Conservation (phyloP, 139 green algal genomes). For the Coelastrella sp. region DNA sequence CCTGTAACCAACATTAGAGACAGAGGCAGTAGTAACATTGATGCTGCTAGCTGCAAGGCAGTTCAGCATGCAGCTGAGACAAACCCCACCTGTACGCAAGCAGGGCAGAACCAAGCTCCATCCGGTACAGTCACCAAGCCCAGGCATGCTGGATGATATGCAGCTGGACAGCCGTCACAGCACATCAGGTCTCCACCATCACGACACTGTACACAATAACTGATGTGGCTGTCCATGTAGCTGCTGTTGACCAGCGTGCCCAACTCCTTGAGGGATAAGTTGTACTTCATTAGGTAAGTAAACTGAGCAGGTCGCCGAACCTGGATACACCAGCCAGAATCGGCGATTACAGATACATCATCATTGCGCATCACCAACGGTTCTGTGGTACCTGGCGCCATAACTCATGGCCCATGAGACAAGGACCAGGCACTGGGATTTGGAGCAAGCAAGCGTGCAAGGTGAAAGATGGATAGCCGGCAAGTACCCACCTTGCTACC, state of each 20-base stretch:
- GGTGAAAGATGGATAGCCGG: background rate
- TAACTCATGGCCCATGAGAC: no score
- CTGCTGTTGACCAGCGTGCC: slow-evolving; percentile 54
- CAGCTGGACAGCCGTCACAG: slow-evolving; percentile 64
- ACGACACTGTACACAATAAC: slow-evolving; percentile 65
- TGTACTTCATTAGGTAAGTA: slow-evolving; percentile 44
- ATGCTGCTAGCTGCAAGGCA: no score
- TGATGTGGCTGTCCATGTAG: slow-evolving; percentile 64
- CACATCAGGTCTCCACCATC: slow-evolving; percentile 66
- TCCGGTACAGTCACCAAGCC: slow-evolving; percentile 44
- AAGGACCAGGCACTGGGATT: no score
- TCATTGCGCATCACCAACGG: background rate
- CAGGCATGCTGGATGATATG: slow-evolving; percentile 65
- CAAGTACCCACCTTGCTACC: slow-evolving; percentile 19
- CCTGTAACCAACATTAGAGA: background rate
- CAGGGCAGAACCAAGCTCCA: background rate
- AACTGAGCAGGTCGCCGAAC: slow-evolving; percentile 49
- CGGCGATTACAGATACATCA: background rate
- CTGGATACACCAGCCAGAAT: slow-evolving; percentile 13
- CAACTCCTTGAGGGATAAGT: slow-evolving; percentile 58
- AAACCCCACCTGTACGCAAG: slow-evolving; percentile 30
- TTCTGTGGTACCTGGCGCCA: background rate
- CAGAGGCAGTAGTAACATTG: background rate
- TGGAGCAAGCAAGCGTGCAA: background rate
- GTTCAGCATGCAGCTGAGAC: no score